phyloP scores from a whole-genome alignment of 2,329 filamentous ascomycete species.

The Lomentospora prolificans region DNA sequence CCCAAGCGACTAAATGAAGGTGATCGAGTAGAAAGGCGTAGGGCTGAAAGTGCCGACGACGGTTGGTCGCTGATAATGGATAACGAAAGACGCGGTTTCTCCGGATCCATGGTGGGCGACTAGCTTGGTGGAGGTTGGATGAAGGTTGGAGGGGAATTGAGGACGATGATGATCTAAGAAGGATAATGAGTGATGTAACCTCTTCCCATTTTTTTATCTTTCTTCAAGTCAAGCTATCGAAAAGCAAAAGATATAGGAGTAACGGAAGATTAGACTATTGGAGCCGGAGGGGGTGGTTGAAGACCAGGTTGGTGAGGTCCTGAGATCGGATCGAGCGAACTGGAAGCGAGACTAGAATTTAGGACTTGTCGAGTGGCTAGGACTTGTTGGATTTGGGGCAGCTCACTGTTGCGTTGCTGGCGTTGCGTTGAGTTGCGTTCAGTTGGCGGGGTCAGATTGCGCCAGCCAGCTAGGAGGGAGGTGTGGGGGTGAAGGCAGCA shows the following conservation, averaged over 20 bases:
- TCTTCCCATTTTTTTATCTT: background rate
- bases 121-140: background rate
- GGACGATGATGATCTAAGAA: background rate
- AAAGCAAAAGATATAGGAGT: background rate
- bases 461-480: background rate
- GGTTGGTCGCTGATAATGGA: conserved; percentile 10
- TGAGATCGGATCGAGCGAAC: background rate
- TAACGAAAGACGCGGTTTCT: conserved; percentile 5
- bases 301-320: background rate
- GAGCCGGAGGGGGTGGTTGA: no score
- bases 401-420: background rate
- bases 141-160: background rate
- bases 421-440: no score
- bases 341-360: background rate
- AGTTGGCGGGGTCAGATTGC: background rate
- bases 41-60: conserved; percentile 19
- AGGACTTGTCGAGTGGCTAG: conserved; percentile 3
- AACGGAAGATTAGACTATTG: background rate
- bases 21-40: conserved; percentile 22
- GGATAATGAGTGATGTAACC: background rate
- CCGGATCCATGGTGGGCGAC: background rate
- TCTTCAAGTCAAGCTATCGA: background rate
- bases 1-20: conserved; percentile 21
- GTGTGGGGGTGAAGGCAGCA: background rate
- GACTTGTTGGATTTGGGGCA: background rate